phyloP scores from a whole-genome alignment of 2,329 filamentous ascomycete species.

The Sporothrix protearum region DNA sequence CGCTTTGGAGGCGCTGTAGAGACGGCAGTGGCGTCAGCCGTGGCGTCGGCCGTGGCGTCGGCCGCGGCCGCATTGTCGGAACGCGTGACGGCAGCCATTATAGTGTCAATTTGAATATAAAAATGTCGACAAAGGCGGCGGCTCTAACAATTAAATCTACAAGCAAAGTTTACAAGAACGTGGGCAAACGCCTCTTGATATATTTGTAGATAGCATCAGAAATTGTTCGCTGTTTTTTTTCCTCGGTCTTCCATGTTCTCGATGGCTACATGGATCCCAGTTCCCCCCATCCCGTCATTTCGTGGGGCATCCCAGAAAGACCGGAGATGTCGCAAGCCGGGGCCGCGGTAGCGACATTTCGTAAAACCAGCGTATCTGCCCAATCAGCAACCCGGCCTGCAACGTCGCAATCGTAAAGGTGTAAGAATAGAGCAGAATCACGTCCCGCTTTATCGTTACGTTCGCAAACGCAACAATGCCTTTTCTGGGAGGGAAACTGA shows the following conservation, averaged over 20 bases:
- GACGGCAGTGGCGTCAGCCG: not conserved
- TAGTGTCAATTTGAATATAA: not conserved
- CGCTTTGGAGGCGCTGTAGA: not conserved
- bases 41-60: not conserved
- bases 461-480: not conserved
- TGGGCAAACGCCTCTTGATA: not conserved
- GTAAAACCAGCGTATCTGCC: not conserved
- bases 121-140: not conserved
- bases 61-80: not conserved
- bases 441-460: not conserved
- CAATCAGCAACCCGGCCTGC: constrained; percentile 2
- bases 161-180: not conserved
- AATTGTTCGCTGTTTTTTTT: not conserved
- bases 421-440: constrained; percentile 2
- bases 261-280: not conserved
- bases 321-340: constrained; percentile 16
- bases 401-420: not conserved
- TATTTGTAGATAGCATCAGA: not conserved
- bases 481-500: not conserved
- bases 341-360: constrained; percentile 14
- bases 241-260: not conserved
- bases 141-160: not conserved
- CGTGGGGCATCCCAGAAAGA: not conserved
- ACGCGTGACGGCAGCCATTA: not conserved
- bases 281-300: not conserved